Base-by-base conservation (phyloP, 2,329 filamentous ascomycete species). In the Zasmidium cellare region DNA sequence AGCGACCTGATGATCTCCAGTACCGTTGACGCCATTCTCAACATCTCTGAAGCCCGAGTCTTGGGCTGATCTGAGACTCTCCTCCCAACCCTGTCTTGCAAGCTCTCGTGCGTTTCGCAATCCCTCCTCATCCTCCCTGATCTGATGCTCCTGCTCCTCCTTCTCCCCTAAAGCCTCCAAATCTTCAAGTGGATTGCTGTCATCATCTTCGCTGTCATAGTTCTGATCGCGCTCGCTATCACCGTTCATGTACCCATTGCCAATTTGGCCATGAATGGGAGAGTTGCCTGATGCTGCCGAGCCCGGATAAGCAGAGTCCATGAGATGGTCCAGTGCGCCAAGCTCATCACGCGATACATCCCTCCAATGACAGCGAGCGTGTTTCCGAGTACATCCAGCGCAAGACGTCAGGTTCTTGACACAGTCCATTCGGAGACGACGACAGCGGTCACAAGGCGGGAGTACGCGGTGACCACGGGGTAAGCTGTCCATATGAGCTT, bases 391-490 rank as follows among this genome's bases (percentile, higher is more conserved):
- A 73, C 91, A 96, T 20, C 90, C 91, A 73, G 88, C 85, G 69
- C 92, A 96, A 9, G 91, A 90, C 0, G 91, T 96, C 41, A 94
- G 79, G 62, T 96, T 90, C 75, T 96, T 96, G 49, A 92, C 79
- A 61, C 91, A 96, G 57, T 91, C 85, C 76, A 92, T 90, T 63
- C 89, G 87, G 16, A 96, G 79, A 25, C 91, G 82, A 46, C 91
- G 83, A 71, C 91, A 96, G 38, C 91, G 82, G 71, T 96, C 92
- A 70, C 91, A 96, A 0, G 91, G 90, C 9, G 91, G 92, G n/a
- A 85, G 75, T 50, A 96, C 89, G 5, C 84, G 79, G 55, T 91
- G 88, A 2, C 90, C 90, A 49, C 89, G 87, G 49, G 83, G 80
- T 2, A 96, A 75, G 51, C 86, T 85, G 66, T 96, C 91, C 76